Base-by-base conservation (phyloP, 139 green algal genomes). In the Chlorella vulgaris region DNA sequence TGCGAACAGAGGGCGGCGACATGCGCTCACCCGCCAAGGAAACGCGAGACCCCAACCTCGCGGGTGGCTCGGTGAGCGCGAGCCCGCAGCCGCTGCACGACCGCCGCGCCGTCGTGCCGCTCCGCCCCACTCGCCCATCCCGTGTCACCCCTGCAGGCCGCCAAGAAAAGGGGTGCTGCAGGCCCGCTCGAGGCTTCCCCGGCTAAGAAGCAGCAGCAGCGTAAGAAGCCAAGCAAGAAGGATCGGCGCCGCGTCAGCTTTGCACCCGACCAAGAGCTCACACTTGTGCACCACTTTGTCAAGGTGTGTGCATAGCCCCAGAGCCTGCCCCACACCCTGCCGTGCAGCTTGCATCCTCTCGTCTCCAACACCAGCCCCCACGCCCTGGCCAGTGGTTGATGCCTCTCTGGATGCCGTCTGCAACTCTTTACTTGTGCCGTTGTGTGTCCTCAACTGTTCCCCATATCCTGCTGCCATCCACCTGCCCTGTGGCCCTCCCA, bases 241-340 rank as follows among this genome's bases (percentile, higher is more conserved):
- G 78, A 88, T 38, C 80, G 76, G 21, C 71, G 79, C 8, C 58
- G 84, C 33, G 84, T 88, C 47, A 88, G 84, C 78, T 88, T 88
- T 82, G 84, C 84, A 19, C 84, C 84, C 28, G 79, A 85, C 79
- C 68, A 69, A 6, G 83, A 87, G 69, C 71, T 88, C 35, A 88
- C 84, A 1, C 51, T 85, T 62, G 39, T 88, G 3, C 84, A 85
- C 43, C 58, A 74, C 33, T 88, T 88, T 75, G 50, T 83, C 42
- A 88, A 85, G 84, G 84, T 74, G 68, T n/a, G n/a, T n/a, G n/a
- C n/a, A n/a, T n/a, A n/a, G n/a, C n/a, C n/a, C n/a, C n/a, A n/a
- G n/a, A n/a, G n/a, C n/a, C n/a, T n/a, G n/a, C n/a, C n/a, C n/a
- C n/a, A n/a, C n/a, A n/a, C n/a, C n/a, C n/a, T n/a, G n/a, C n/a